Evolutionary conservation across 2,329 filamentous ascomycete species (phyloP).

Genomic region (Thielaviopsis musarum): DNA sequence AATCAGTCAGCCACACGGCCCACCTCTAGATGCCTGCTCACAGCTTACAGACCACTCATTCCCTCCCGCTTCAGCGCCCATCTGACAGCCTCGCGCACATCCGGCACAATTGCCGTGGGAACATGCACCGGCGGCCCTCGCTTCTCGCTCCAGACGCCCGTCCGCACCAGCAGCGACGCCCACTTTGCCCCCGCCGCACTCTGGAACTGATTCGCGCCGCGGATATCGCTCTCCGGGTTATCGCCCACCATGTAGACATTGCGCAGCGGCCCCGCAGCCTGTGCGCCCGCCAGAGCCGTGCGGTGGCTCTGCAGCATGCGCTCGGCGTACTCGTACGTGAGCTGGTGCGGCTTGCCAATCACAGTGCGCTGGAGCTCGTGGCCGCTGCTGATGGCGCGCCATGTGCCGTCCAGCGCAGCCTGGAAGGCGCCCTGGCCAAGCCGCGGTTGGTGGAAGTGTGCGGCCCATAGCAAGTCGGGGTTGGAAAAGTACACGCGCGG

Average conservation of each 20-base stretch:
- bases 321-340: constrained; percentile 76
- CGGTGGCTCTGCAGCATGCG: constrained; percentile 48
- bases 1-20: background rate
- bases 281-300: constrained; percentile 15
- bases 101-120: constrained; percentile 50
- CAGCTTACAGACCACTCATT: constrained; percentile 19
- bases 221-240: constrained; percentile 79
- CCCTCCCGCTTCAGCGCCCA: constrained; percentile 52
- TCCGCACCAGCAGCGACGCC: constrained; percentile 61
- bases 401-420: constrained; percentile 64
- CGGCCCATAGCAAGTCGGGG: constrained; percentile 78
- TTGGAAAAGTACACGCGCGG: constrained; percentile 78
- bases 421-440: constrained; percentile 87
- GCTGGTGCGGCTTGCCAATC: constrained; percentile 66
- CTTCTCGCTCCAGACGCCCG: constrained; percentile 49
- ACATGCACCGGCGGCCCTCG: constrained; percentile 35
- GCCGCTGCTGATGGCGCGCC: constrained; percentile 52
- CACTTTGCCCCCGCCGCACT: constrained; percentile 55
- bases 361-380: constrained; percentile 43
- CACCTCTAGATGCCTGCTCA: background rate
- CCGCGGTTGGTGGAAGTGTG: constrained; percentile 66
- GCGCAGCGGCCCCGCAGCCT: constrained; percentile 31
- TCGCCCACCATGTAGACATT: constrained; percentile 91
- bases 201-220: constrained; percentile 62
- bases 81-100: constrained; percentile 60